A percentile compares a stretch with the other conserved stretches of the same genome.
phyloP scores from a whole-genome alignment of 192 early-diverging fungal genomes.

The Oehlia diaphana region DNA sequence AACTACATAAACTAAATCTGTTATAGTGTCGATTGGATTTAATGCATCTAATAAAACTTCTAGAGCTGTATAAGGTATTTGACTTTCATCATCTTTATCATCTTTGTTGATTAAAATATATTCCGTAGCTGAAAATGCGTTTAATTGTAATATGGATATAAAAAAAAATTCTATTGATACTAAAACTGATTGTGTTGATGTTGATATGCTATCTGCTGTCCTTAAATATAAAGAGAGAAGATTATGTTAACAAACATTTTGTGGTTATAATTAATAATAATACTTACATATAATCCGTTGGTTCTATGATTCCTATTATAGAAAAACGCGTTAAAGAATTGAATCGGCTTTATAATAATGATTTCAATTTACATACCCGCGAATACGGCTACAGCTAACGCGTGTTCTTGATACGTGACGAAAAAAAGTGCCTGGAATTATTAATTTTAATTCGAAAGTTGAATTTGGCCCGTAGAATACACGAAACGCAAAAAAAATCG shows the following conservation, averaged over 20 bases:
- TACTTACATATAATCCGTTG: not conserved
- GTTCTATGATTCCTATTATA: not conserved
- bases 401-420: not conserved
- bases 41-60: constrained; percentile 8
- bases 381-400: not conserved
- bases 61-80: not conserved
- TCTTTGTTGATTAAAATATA: not conserved
- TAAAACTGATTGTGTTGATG: not conserved
- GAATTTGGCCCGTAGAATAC: not conserved
- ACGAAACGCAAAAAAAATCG: not conserved
- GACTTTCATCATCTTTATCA: not conserved
- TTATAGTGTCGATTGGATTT: not conserved
- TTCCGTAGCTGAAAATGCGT: not conserved
- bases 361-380: not conserved
- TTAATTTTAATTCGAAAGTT: not conserved
- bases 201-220: not conserved
- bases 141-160: not conserved
- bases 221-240: not conserved
- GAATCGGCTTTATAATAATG: not conserved
- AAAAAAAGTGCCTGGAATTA: not conserved
- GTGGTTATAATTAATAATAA: too few relatives aligned
- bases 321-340: too few relatives aligned
- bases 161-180: not conserved
- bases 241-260: too few relatives aligned
- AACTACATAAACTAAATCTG: not conserved